Conservation (phyloP, 768 basidiomycete species). For the Mycena alexandri region DNA sequence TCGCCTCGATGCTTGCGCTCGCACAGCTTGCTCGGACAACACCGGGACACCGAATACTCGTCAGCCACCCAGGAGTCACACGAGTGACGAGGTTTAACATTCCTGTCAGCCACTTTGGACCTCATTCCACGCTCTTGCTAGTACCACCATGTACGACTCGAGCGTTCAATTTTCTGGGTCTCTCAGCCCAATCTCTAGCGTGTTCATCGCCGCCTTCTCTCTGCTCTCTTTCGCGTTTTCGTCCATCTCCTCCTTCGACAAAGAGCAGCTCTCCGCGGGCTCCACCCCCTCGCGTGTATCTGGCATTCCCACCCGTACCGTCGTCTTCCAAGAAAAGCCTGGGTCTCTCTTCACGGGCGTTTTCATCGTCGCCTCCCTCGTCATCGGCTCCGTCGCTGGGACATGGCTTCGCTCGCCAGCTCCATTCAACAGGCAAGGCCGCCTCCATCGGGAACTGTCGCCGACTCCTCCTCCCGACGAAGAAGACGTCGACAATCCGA, state of each 20-base stretch:
- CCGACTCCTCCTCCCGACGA: neutral
- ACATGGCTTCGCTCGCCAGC: neutral
- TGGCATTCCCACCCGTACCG: neutral
- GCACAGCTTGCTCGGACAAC: too few species aligned
- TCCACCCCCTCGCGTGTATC: slow-evolving; percentile 6
- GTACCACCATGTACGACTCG: too few species aligned
- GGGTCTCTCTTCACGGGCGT: neutral
- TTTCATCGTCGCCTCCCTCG: neutral
- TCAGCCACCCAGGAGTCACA: too few species aligned
- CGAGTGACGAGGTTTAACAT: too few species aligned
- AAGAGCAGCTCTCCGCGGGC: neutral
- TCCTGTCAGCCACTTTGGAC: too few species aligned
- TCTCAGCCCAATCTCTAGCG: too few species aligned
- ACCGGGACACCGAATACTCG: too few species aligned
- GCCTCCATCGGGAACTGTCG: neutral
- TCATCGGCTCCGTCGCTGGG: neutral
- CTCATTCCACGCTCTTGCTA: too few species aligned
- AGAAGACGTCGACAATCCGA: too few species aligned
- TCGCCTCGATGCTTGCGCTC: too few species aligned
- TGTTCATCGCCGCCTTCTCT: too few species aligned
- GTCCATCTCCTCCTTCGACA: neutral
- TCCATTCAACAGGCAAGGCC: neutral
- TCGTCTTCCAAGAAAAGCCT: neutral
- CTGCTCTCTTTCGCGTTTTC: neutral
- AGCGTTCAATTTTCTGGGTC: too few species aligned